Base-by-base conservation (phyloP, 257 asterid genomes). In the Ballota nigra region DNA sequence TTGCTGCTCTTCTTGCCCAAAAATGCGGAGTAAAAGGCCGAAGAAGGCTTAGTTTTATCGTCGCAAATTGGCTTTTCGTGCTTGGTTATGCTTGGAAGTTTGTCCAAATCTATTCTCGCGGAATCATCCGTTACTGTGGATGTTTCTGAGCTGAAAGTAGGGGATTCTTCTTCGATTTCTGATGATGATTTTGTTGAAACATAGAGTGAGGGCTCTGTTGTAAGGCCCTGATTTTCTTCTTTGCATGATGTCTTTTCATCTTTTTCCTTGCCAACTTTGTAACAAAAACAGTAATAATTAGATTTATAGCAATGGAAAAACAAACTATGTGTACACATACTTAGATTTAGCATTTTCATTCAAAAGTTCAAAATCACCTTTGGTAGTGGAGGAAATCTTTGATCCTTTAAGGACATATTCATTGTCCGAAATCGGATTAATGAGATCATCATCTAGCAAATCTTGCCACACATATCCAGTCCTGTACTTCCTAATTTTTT, bases 351-450 rank as follows among this genome's bases (percentile, higher is more conserved):
- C 13, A 29, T 5, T 29, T 59, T 43, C 38, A 64, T 47, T 69
- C 22, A 8, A 23, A 16, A 40, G 53, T 47, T 69, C 22, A 8
- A 23, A n/a, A 40, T 74, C 67, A 86, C 96, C 95, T 80, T 74
- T 79, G 12, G 66, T 58, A 51, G 55, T 18, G 20, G 83, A 77
- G 52, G 83, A 64, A 73, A 87, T 77, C 78, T 91, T 87, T 20
- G 97, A 94, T 73, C 98, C 98, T 79, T 91, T 91, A 63, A 94
- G 88, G 13, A 94, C 97, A 65, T 86, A 94, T 79, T 94, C 98
- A 77, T 86, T 89, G 86, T 94, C 96, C 4, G 96, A 88, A 56
- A 91, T 78, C 3, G 98, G 97, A 63, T 94, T 94, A 28, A 94
- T 86, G 15, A 94, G 94, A 86, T 94, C 98, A 78, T 94, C 97